Evolutionary conservation across 345 rosid species (phyloP).

Genomic region (Rhodamnia rubescens): DNA sequence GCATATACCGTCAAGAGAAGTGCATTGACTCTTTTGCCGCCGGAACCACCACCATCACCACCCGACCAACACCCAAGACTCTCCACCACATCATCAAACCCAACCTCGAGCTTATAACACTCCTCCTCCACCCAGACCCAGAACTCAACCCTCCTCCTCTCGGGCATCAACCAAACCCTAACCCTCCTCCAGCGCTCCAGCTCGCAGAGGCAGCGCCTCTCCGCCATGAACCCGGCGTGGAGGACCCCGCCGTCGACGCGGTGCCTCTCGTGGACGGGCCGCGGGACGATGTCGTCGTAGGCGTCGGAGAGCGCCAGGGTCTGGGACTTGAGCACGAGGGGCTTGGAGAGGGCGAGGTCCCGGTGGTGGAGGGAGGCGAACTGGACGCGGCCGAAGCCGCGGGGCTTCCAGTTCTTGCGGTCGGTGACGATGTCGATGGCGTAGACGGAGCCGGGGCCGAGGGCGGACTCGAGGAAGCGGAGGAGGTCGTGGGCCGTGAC

Average conservation of each 20-base stretch:
- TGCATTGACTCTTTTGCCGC: slow-evolving; percentile 30
- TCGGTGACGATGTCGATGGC: slow-evolving; percentile 62
- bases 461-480: slow-evolving; percentile 44
- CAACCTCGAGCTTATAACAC: slow-evolving; percentile 40
- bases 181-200: slow-evolving; percentile 57
- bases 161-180: slow-evolving; percentile 81
- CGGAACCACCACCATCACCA: not conserved
- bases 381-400: slow-evolving; percentile 69
- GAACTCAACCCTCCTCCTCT: slow-evolving; percentile 54
- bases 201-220: slow-evolving; percentile 27
- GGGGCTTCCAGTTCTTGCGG: slow-evolving; percentile 71
- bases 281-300: slow-evolving; percentile 58
- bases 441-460: slow-evolving; percentile 55
- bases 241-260: slow-evolving; percentile 38
- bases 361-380: slow-evolving; percentile 50
- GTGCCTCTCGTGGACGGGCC: slow-evolving; percentile 30
- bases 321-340: slow-evolving; percentile 46
- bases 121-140: slow-evolving; percentile 61
- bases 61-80: slow-evolving; percentile 33
- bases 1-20: slow-evolving; percentile 49
- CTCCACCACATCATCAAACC: slow-evolving; percentile 74
- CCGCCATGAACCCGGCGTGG: slow-evolving; percentile 43
- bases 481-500: slow-evolving; percentile 57
- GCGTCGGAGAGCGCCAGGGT: slow-evolving; percentile 41
- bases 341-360: slow-evolving; percentile 29